A percentile compares a stretch with the other conserved stretches of the same genome.
Evolutionary conservation across 2,329 filamentous ascomycete genomes (phyloP).

Genomic region (Fusarium pseudoanthophilum): DNA sequence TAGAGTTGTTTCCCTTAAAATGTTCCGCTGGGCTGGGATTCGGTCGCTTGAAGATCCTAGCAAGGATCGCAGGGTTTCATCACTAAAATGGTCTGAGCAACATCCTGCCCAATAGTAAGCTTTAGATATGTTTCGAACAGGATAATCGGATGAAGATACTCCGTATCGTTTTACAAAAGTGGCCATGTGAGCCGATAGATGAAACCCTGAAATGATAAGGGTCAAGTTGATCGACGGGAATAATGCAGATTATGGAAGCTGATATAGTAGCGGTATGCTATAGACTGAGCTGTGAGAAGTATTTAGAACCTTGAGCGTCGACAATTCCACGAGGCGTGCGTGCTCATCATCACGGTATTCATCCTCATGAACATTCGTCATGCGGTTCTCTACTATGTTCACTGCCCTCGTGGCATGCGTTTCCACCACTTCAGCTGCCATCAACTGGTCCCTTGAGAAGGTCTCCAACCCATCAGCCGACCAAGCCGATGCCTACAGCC

Average conservation of each 20-base stretch:
- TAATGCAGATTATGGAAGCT: constrained; percentile 10
- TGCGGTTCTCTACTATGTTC: constrained; percentile 49
- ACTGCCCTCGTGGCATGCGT: constrained; percentile 45
- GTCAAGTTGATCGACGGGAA: not conserved
- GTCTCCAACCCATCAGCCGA: constrained; percentile 54
- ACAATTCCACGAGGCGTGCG: not conserved
- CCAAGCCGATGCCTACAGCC: constrained; percentile 55
- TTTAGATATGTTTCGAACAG: not conserved
- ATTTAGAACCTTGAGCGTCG: not conserved
- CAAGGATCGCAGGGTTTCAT: not conserved
- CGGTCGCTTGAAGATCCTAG: constrained; percentile 2
- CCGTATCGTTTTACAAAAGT: constrained; percentile 19
- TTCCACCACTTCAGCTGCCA: constrained; percentile 49
- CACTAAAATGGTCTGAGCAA: not conserved
- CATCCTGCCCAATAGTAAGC: constrained; percentile 6
- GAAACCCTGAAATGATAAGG: constrained; percentile 21
- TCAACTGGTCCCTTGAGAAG: constrained; percentile 54
- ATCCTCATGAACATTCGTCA: constrained; percentile 14
- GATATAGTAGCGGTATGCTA: not conserved
- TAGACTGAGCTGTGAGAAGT: not conserved
- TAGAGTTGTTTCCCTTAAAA: not conserved
- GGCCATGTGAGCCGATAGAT: not conserved
- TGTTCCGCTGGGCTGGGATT: not conserved
- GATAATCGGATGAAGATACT: constrained; percentile 8
- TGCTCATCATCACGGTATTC: not conserved